Evolutionary conservation across 192 early-diverging fungal species (phyloP).

Genomic region (Piromyces finnis): DNA sequence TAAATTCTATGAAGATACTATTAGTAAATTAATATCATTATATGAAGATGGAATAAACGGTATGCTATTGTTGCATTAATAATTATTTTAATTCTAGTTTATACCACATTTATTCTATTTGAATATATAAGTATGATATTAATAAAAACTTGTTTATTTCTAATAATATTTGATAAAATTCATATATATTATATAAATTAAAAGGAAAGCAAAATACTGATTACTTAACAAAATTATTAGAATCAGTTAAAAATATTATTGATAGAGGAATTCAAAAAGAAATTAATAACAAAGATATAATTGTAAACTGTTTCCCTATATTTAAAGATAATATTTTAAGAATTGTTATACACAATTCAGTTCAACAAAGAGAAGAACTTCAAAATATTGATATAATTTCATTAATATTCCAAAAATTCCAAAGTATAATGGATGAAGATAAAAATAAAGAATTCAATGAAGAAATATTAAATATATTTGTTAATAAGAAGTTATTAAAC

Average conservation of each 20-base stretch:
- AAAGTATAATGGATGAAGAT: neutral
- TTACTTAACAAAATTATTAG: neutral
- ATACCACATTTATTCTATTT: too few relatives aligned
- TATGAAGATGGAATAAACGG: neutral
- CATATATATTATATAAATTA: too few relatives aligned
- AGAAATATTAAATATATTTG: neutral
- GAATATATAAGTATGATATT: too few relatives aligned
- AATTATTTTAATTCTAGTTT: too few relatives aligned
- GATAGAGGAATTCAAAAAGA: neutral
- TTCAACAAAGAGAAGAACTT: neutral
- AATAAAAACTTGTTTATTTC: too few relatives aligned
- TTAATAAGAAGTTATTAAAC: neutral
- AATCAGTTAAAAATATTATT: neutral
- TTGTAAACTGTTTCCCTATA: neutral
- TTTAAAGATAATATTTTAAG: neutral
- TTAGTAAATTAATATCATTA: neutral
- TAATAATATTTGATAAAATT: too few relatives aligned
- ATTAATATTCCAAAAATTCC: neutral
- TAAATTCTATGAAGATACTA: neutral
- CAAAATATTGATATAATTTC: neutral
- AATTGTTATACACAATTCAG: neutral
- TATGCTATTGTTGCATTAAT: too few relatives aligned
- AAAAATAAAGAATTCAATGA: neutral
- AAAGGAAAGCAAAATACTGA: neutral
- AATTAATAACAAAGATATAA: neutral